Evolutionary conservation across 345 rosid species (phyloP).

Genomic region (Aethionema arabicum): DNA sequence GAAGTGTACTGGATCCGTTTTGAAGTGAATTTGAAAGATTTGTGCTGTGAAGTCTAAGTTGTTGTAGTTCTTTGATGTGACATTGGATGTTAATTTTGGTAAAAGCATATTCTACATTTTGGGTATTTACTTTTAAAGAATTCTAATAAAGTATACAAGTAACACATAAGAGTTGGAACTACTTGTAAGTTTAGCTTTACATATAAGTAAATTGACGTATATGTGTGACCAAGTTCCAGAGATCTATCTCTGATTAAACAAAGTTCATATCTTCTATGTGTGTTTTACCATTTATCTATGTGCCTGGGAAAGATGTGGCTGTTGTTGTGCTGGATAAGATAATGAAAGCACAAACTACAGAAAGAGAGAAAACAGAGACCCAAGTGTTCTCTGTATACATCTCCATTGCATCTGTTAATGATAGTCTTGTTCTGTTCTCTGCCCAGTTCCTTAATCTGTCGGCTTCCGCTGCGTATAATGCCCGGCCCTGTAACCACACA

Average conservation of each 20-base stretch:
- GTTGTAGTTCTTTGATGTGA: no score
- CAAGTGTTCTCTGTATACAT: constrained; percentile 87
- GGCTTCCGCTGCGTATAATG: constrained; percentile 88
- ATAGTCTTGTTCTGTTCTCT: constrained; percentile 73
- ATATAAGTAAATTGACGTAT: no score
- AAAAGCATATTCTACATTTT: no score
- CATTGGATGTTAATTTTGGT: no score
- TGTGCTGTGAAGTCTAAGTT: no score
- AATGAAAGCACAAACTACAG: constrained; percentile 92
- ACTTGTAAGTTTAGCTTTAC: no score
- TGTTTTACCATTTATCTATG: constrained; percentile 32
- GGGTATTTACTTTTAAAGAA: no score
- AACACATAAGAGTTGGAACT: no score
- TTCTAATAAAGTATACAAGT: no score
- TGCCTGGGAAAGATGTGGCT: constrained; percentile 55
- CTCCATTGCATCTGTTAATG: constrained; percentile 90
- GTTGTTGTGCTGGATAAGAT: constrained; percentile 62
- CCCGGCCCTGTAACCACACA: constrained; percentile 59
- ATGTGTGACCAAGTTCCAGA: no score
- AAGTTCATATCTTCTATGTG: background rate
- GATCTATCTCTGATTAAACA: background rate
- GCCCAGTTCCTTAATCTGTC: constrained; percentile 92
- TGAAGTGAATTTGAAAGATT: no score
- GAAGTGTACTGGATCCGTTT: no score
- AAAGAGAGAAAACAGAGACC: constrained; percentile 92